Percentiles rank a stretch among this genome's conserved stretches.
Conservation (phyloP, 2,329 filamentous ascomycete species). For the Pseudocercospora macadamiae region DNA sequence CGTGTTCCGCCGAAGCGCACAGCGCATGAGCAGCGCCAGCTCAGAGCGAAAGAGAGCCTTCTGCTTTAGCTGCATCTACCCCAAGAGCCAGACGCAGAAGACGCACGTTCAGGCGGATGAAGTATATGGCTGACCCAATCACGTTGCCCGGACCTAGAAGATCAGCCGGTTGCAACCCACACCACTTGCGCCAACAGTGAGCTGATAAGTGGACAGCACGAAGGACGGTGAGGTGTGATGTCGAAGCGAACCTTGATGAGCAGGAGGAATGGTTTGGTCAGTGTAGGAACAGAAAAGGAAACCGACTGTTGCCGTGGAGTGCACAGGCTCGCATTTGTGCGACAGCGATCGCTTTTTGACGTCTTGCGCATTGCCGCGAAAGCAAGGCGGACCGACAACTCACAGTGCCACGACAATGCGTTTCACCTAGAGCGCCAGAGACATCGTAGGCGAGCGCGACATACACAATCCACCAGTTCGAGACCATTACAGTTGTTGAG, state of each 20-base stretch:
- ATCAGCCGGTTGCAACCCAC: conserved; percentile 18
- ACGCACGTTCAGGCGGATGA: conserved; percentile 18
- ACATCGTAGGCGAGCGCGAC: neutral
- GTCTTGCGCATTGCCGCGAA: conserved; percentile 6
- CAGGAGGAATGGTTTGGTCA: conserved; percentile 2
- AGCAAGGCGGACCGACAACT: conserved; percentile 2
- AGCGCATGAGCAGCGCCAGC: conserved; percentile 20
- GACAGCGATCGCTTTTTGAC: conserved; percentile 1
- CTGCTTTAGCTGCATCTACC: conserved; percentile 22
- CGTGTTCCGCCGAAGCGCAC: conserved; percentile 22
- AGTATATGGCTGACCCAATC: conserved; percentile 18
- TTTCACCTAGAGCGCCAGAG: conserved; percentile 1
- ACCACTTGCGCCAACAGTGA: conserved; percentile 10
- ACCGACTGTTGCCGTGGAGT: conserved; percentile 12
- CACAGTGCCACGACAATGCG: conserved; percentile 7
- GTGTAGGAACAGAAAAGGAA: neutral
- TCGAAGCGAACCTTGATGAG: conserved; percentile 17
- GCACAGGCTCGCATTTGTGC: conserved; percentile 9
- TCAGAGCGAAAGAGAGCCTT: conserved; percentile 17
- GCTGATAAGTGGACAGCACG: conserved; percentile 5
- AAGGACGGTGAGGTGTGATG: conserved; percentile 5
- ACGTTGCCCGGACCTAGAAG: conserved; percentile 14
- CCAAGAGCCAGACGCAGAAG: conserved; percentile 20
- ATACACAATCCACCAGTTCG: neutral
- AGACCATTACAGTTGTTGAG: neutral